A percentile compares a stretch with the other conserved stretches of the same genome.
Evolutionary conservation across 2,329 filamentous ascomycete genomes (phyloP).

Genomic region (Colletotrichum orchidophilum): DNA sequence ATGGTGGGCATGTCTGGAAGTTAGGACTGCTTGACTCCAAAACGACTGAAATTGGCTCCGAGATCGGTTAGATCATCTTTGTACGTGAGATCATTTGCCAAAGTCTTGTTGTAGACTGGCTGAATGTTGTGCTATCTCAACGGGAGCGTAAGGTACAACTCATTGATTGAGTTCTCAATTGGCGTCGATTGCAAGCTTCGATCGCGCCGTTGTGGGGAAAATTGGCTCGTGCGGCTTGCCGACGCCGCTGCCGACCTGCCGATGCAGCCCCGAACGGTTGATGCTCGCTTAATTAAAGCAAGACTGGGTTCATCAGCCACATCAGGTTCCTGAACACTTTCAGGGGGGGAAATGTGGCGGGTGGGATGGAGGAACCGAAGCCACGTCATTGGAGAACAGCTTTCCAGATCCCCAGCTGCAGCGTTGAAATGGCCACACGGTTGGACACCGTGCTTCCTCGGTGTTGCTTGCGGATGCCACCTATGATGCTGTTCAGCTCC

Average conservation of each 20-base stretch:
- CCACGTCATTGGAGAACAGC: constrained; percentile 35
- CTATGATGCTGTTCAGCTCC: neutral
- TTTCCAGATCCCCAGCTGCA: neutral
- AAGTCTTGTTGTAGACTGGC: neutral
- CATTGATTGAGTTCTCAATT: neutral
- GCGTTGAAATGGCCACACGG: constrained; percentile 1
- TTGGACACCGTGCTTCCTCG: neutral
- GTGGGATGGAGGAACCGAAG: neutral
- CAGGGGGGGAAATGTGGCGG: neutral
- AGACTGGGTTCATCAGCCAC: neutral
- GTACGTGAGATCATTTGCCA: neutral
- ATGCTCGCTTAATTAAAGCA: neutral
- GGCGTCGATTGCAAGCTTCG: neutral
- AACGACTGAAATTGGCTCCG: neutral
- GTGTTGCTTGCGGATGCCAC: neutral
- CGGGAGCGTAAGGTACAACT: neutral
- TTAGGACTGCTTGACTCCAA: neutral
- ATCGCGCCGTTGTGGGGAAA: neutral
- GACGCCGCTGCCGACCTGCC: constrained; percentile 13
- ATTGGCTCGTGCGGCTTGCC: constrained; percentile 7
- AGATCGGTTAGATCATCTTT: neutral
- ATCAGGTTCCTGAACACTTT: neutral
- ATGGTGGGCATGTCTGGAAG: neutral
- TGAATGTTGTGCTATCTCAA: neutral
- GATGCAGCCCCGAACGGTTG: constrained; percentile 1